Evolutionary conservation across 1,139 yeast species (phyloP), one percentile per base, ranked within the genome.

Genomic region (Debaryomyces coudertii): DNA sequence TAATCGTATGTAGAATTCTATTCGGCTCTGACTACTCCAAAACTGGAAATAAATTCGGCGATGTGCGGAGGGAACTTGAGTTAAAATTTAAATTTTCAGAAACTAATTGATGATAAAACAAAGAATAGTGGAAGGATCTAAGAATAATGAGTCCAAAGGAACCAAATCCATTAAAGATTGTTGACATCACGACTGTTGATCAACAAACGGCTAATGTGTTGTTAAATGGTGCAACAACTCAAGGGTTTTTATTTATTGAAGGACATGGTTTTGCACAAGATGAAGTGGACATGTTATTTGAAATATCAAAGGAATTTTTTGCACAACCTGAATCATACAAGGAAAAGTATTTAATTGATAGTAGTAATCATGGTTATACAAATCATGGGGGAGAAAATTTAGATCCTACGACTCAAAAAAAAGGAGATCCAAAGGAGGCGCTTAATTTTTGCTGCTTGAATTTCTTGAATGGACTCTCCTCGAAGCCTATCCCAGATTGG

Each of bases 201-300:
- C 58, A 61, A 12, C 48, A 54, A 9, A 76, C 86, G 1, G 85
- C 83, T 0, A 71, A 69, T 6, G 68, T 74, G 43, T 71, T 87
- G 14, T 71, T 85, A 8, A 68, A 78, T 4, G 93, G 93, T 1
- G 89, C 90, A 6, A 70, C 80, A 12, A 66, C 80, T 0, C 85
- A 85, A 51, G 95, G 95, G 0, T 87, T 87, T 56, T 68, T 87
- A 37, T 84, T 85, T 55, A 71, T 87, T 5, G 88, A 85, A 55
- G 92, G 93, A 7, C 89, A 87, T 52, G 84, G 78, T 6, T 83
- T 87, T 58, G 65, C 80, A 0, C 77, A 76, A 47, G 62, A 66
- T 4, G 90, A 85, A 51, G 85, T 86, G 6, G 79, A 80, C 44
- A 60, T 61, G 2, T 63, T 82, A 36, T 86, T 87, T 55, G 62